Conservation (phyloP, 108 stramenopile genomes). For the Heterococcus sp. region DNA sequence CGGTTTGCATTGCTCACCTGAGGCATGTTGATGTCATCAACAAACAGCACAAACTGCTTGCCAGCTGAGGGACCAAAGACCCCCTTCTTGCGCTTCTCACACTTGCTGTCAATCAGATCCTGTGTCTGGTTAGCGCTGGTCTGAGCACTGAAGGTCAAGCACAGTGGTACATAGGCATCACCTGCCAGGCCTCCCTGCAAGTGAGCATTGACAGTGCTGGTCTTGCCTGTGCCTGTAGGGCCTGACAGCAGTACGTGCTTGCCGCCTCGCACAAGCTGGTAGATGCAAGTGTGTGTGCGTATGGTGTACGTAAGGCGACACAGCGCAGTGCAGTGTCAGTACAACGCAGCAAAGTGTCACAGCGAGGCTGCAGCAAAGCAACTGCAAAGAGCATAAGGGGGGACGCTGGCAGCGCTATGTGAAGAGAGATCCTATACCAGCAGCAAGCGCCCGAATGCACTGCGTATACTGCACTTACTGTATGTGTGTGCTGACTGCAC, state of each 20-base stretch:
- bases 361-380: too few species aligned
- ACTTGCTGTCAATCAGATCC: slow-evolving; percentile 59
- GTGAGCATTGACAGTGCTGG: slow-evolving; percentile 53
- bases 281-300: too few species aligned
- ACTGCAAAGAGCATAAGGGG: too few species aligned
- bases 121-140: slow-evolving; percentile 60
- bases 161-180: slow-evolving; percentile 49
- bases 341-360: too few species aligned
- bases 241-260: slow-evolving; percentile 62
- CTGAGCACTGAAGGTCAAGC: slow-evolving; percentile 57
- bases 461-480: too few species aligned
- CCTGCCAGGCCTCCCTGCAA: slow-evolving; percentile 44
- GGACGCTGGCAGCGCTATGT: too few species aligned
- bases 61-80: slow-evolving; percentile 63
- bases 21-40: slow-evolving; percentile 66
- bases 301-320: too few species aligned
- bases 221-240: slow-evolving; percentile 64
- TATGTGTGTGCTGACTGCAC: too few species aligned
- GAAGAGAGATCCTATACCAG: too few species aligned
- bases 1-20: slow-evolving; percentile 6
- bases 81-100: slow-evolving; percentile 61
- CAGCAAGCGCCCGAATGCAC: too few species aligned
- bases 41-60: slow-evolving; percentile 56
- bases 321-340: too few species aligned
- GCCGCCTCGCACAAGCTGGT: slow-evolving; percentile 13